Evolutionary conservation across 1,284 basidiomycete genomes (phyloP).

Genomic region (Pascua guehoae): DNA sequence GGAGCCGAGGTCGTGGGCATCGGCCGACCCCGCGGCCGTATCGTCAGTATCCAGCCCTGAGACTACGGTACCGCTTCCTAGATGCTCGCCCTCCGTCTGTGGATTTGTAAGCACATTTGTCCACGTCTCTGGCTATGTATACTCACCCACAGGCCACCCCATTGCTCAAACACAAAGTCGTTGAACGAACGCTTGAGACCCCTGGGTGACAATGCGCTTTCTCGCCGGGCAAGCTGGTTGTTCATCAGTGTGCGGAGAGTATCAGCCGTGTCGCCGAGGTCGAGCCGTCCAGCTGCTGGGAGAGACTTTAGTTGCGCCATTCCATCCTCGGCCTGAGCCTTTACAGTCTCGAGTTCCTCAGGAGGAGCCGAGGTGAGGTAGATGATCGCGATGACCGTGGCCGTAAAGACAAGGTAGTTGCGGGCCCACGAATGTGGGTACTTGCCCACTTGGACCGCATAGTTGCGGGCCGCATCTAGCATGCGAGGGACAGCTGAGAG

Average conservation of each 20-base stretch:
- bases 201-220: no score
- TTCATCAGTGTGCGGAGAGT: conserved; percentile 16
- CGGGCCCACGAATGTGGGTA: conserved; percentile 19
- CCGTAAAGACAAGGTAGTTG: conserved; percentile 18
- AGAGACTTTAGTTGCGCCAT: conserved; percentile 13
- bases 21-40: no score
- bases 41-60: no score
- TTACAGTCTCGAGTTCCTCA: conserved; percentile 16
- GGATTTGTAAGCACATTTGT: no score
- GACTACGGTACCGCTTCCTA: no score
- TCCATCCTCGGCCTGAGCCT: conserved; percentile 10
- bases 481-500: conserved; percentile 14
- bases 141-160: no score
- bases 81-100: no score
- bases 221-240: conserved; percentile 13
- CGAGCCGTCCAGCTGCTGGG: conserved; percentile 4
- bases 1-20: no score
- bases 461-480: background rate
- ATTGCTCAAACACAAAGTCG: no score
- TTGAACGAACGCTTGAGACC: no score
- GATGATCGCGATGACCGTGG: conserved; percentile 16
- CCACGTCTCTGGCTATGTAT: no score
- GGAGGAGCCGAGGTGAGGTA: conserved; percentile 19
- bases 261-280: conserved; percentile 19
- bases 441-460: background rate